These are phyloP conservation scores for Oehlia diaphana DNA, from an alignment of 192 early-diverging fungal genomes.

Conservation along the genomic window DNA sequence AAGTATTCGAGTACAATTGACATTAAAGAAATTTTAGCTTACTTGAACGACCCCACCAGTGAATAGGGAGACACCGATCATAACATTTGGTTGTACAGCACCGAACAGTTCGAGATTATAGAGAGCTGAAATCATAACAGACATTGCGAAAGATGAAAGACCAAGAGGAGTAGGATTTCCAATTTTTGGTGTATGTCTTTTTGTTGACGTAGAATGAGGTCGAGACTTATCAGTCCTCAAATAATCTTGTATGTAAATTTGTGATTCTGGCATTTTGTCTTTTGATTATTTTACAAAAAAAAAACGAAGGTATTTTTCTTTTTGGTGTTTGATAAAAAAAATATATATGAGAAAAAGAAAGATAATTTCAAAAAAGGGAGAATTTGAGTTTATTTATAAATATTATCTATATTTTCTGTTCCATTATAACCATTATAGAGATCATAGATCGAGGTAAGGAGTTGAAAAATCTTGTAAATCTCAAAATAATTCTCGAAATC, in stretches of 20 bases:
- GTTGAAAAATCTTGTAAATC: too few species aligned
- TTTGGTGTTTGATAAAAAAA: too few species aligned
- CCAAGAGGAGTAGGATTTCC: slow-evolving; percentile 68
- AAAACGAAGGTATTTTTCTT: too few species aligned
- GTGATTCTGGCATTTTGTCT: neutral
- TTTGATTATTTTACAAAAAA: too few species aligned
- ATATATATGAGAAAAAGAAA: too few species aligned
- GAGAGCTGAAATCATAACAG: slow-evolving; percentile 16
- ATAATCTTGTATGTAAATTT: neutral
- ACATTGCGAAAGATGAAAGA: slow-evolving; percentile 62
- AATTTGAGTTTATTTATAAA: too few species aligned
- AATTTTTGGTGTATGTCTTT: slow-evolving; percentile 12
- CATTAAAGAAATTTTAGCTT: slow-evolving; percentile 36
- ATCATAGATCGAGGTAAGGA: too few species aligned
- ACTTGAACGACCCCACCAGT: slow-evolving; percentile 52
- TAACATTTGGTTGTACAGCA: slow-evolving; percentile 63
- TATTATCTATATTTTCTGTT: too few species aligned
- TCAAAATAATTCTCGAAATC: too few species aligned
- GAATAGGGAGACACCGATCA: slow-evolving; percentile 69
- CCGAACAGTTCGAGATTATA: slow-evolving; percentile 6
- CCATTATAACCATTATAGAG: too few species aligned
- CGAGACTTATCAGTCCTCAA: neutral
- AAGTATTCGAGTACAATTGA: too few species aligned
- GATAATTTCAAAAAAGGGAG: too few species aligned
- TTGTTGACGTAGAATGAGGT: neutral